Percentiles rank a stretch among this genome's conserved stretches.
phyloP scores from a whole-genome alignment of 345 rosid species.

The Clarkia xantiana region DNA sequence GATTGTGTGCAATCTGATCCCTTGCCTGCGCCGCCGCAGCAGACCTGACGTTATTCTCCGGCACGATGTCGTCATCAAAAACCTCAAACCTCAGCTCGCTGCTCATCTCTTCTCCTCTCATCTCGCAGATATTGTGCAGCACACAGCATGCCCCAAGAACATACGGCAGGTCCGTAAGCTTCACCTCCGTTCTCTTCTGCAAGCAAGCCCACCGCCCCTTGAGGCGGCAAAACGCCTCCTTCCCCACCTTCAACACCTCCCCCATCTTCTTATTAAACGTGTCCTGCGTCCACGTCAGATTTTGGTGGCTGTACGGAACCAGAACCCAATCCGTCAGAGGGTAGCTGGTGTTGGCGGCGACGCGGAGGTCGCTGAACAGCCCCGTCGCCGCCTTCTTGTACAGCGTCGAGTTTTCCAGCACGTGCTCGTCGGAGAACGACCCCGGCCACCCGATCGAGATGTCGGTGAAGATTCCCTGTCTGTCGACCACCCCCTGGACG shows the following conservation, averaged over 20 bases:
- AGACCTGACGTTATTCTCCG: conserved; percentile 46
- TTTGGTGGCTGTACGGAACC: conserved; percentile 57
- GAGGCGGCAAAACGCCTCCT: conserved; percentile 40
- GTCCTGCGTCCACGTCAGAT: conserved; percentile 72
- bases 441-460: conserved; percentile 82
- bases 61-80: conserved; percentile 49
- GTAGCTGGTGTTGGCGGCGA: conserved; percentile 47
- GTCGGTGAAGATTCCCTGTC: conserved; percentile 56
- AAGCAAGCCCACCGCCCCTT: conserved; percentile 70
- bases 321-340: conserved; percentile 66
- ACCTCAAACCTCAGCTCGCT: conserved; percentile 33
- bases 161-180: conserved; percentile 62
- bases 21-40: conserved; percentile 28
- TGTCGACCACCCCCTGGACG: conserved; percentile 67
- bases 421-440: conserved; percentile 60
- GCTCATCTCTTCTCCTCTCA: conserved; percentile 41
- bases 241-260: conserved; percentile 23
- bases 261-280: conserved; percentile 49
- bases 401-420: conserved; percentile 57
- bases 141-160: conserved; percentile 85
- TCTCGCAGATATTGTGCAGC: conserved; percentile 69
- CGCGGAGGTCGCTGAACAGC: conserved; percentile 41
- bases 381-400: conserved; percentile 43
- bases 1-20: conserved; percentile 62
- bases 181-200: conserved; percentile 71